Evolutionary conservation across 164 flowering plant species (phyloP), one percentile per base, ranked within the genome.

Genomic region (Nymphaea thermarum): DNA sequence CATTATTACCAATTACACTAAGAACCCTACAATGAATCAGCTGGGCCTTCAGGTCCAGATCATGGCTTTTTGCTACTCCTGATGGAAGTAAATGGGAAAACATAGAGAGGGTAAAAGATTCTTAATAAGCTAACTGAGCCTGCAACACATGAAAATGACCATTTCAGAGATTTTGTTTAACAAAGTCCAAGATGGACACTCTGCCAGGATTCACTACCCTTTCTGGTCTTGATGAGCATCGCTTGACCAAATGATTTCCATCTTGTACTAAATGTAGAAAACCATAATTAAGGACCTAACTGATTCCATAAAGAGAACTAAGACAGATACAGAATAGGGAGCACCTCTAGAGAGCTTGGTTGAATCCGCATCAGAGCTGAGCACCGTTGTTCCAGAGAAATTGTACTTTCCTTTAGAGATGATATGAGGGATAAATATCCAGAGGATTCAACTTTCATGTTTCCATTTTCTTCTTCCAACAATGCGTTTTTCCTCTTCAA

Each of bases 391-490:
- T 90, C 92, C 53, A 94, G 86, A 43, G 85, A 82, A 43, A 75
- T 63, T 64, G 90, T 67, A 69, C 75, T 76, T 42, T 85, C 88
- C 70, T 64, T 80, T 60, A 90, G 74, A 51, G 92, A 86, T 63
- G 70, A 72, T 36, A 87, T 77, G 7, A 75, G 75, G 43, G 89
- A 89, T 70, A 65, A 76, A 79, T 84, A 85, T 42, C 86, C 81
- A 70, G 79, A 74, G 66, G 91, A 67, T 72, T 86, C 81, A 5
- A 51, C 12, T 51, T 51, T 51, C 57, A 51, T 51, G 8, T 51
- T 51, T 15, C 8, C 12, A 51, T 51, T 51, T 51, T 51, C 57
- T 1, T 79, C 66, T 79, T 88, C 96, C 81, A 90, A 74, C 67
- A 61, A 68, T 18, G 70, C 44, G 25, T 85, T 70, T 65, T 70